Evolutionary conservation across 2,329 filamentous ascomycete species (phyloP).

Genomic region (Diaporthe destruens): DNA sequence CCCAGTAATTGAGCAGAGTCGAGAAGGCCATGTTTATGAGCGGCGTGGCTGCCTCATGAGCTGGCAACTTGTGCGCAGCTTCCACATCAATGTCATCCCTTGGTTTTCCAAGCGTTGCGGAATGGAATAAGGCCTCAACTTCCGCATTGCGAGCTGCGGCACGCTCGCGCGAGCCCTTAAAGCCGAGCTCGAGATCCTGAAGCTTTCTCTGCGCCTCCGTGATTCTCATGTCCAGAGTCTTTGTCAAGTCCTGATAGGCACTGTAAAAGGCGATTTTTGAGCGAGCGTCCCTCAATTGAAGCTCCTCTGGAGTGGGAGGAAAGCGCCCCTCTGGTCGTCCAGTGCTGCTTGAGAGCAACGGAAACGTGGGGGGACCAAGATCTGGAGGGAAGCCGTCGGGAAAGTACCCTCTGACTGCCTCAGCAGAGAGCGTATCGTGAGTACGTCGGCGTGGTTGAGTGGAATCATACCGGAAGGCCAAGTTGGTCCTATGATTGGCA

Average conservation of each 20-base stretch:
- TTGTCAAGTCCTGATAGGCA: conserved; percentile 53
- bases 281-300: conserved; percentile 47
- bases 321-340: conserved; percentile 42
- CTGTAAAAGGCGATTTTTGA: conserved; percentile 56
- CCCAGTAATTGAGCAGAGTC: conserved; percentile 47
- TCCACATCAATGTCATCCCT: conserved; percentile 46
- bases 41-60: conserved; percentile 55
- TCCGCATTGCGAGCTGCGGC: conserved; percentile 37
- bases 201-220: conserved; percentile 53
- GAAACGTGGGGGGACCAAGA: conserved; percentile 44
- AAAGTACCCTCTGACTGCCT: conserved; percentile 50
- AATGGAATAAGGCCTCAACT: conserved; percentile 27
- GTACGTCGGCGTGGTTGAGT: conserved; percentile 42
- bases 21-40: conserved; percentile 58
- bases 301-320: conserved; percentile 44
- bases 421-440: conserved; percentile 49
- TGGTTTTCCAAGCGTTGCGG: conserved; percentile 44
- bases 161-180: conserved; percentile 31
- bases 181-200: conserved; percentile 54
- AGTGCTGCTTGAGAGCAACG: conserved; percentile 36
- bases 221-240: conserved; percentile 49
- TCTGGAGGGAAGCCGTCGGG: conserved; percentile 49
- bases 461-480: conserved; percentile 24
- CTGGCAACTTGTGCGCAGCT: conserved; percentile 54
- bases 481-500: conserved; percentile 40